Evolutionary conservation across 768 basidiomycete genomes (phyloP).

Genomic region (Mycena galericulata): DNA sequence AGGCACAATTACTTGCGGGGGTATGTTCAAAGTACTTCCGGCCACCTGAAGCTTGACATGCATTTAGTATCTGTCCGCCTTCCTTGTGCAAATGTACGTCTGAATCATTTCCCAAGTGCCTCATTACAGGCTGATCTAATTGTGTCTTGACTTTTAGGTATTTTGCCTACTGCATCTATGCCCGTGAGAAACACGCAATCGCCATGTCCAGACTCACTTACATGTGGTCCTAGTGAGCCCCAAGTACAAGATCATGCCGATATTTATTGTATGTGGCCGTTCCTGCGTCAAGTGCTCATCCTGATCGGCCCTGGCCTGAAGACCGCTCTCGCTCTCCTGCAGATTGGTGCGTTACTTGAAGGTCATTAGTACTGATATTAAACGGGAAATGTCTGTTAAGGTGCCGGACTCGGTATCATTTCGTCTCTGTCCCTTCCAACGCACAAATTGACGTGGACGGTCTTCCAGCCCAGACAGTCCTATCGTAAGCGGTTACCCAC

Average conservation of each 20-base stretch:
- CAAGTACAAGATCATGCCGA: conserved; percentile 31
- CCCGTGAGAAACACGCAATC: conserved; percentile 11
- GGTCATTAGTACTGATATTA: not conserved
- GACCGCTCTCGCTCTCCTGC: not conserved
- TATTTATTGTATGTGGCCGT: conserved; percentile 30
- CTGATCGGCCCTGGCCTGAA: not conserved
- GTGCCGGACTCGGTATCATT: not conserved
- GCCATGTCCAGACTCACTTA: not conserved
- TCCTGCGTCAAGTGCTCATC: not conserved
- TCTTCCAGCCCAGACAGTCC: not conserved
- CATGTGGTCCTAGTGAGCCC: conserved; percentile 26
- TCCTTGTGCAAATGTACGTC: conserved; percentile 40
- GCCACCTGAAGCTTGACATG: not conserved
- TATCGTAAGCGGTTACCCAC: too few species aligned
- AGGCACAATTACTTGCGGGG: conserved; percentile 1
- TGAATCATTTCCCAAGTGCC: not conserved
- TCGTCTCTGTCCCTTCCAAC: not conserved
- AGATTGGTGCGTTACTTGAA: conserved; percentile 12
- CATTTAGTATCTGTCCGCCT: conserved; percentile 35
- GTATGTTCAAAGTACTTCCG: not conserved
- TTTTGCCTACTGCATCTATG: conserved; percentile 36
- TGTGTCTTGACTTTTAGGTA: conserved; percentile 33
- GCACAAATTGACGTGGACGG: not conserved
- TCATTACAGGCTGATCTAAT: too few species aligned
- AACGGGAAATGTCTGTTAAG: not conserved